These are phyloP conservation scores for Paramecium sexaurelia DNA, from an alignment of 73 alveolate species.

Conservation along the genomic window DNA sequence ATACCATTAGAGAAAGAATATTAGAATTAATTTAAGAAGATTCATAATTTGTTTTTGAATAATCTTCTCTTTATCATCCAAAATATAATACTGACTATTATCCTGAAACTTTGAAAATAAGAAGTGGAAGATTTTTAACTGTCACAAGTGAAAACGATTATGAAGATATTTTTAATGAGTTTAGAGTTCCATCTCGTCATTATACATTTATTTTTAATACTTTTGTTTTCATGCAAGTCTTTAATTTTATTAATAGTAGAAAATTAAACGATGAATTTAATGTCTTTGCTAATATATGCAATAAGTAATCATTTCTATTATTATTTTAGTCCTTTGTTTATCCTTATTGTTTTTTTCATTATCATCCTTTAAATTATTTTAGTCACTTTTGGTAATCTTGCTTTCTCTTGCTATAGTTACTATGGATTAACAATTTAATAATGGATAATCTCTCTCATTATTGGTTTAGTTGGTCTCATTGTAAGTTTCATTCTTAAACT, in stretches of 20 bases:
- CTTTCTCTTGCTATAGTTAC: conserved; percentile 2
- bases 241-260: not conserved
- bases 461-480: not conserved
- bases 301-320: not conserved
- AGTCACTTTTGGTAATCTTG: not conserved
- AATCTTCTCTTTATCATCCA: conserved; percentile 31
- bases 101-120: not conserved
- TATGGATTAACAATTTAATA: not conserved
- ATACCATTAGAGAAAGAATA: conserved; percentile 66
- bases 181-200: conserved; percentile 13
- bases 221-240: conserved; percentile 24
- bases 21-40: conserved; percentile 78
- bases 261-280: conserved; percentile 13
- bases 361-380: not conserved
- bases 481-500: not conserved
- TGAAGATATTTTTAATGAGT: conserved; percentile 63
- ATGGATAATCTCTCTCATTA: not conserved
- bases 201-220: conserved; percentile 1
- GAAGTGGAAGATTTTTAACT: conserved; percentile 72
- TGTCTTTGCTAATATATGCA: not conserved
- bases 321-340: not conserved
- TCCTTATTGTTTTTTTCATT: not conserved
- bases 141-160: conserved; percentile 75
- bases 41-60: not conserved
- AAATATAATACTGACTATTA: conserved; percentile 27